These are phyloP conservation scores for Didymella pinodella DNA, from an alignment of 2,329 filamentous ascomycete genomes.

Conservation along the genomic window DNA sequence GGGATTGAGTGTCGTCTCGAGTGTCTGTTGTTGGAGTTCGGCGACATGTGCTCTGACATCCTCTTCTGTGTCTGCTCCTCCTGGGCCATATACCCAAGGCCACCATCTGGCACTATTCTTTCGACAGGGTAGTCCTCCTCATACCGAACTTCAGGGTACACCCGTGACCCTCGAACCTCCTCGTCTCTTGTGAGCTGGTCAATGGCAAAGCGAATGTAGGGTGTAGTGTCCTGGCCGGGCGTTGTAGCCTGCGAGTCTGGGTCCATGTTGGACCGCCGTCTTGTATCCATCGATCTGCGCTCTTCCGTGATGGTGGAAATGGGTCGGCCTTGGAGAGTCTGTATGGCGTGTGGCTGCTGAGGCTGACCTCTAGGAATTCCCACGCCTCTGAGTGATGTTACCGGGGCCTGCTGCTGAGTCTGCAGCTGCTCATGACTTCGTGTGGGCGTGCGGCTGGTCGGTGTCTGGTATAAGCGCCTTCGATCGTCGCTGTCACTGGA, in stretches of 20 bases:
- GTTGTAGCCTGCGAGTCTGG: slow-evolving; percentile 47
- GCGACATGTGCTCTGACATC: slow-evolving; percentile 38
- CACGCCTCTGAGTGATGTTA: slow-evolving; percentile 45
- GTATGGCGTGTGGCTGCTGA: slow-evolving; percentile 22
- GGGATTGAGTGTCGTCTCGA: slow-evolving; percentile 19
- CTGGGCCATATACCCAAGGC: slow-evolving; percentile 48
- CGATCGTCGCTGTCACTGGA: slow-evolving; percentile 50
- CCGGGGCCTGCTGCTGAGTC: slow-evolving; percentile 34
- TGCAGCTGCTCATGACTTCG: slow-evolving; percentile 50
- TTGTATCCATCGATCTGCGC: slow-evolving; percentile 35
- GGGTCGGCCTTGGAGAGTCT: slow-evolving; percentile 29
- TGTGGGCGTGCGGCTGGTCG: slow-evolving; percentile 48
- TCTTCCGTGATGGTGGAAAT: slow-evolving; percentile 48
- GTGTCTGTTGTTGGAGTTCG: slow-evolving; percentile 27
- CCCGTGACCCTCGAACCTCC: slow-evolving; percentile 64
- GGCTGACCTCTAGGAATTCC: slow-evolving; percentile 44
- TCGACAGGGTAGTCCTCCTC: slow-evolving; percentile 60
- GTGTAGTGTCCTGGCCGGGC: slow-evolving; percentile 82
- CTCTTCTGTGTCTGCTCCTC: slow-evolving; percentile 43
- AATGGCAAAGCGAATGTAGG: slow-evolving; percentile 88
- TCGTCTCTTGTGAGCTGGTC: slow-evolving; percentile 82
- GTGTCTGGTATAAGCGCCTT: slow-evolving; percentile 43
- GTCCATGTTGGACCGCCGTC: slow-evolving; percentile 40
- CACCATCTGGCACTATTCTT: slow-evolving; percentile 55
- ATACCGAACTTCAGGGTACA: slow-evolving; percentile 52